Base-by-base conservation (phyloP, 805 yeast genomes). In the Zygosaccharomyces bisporus region DNA sequence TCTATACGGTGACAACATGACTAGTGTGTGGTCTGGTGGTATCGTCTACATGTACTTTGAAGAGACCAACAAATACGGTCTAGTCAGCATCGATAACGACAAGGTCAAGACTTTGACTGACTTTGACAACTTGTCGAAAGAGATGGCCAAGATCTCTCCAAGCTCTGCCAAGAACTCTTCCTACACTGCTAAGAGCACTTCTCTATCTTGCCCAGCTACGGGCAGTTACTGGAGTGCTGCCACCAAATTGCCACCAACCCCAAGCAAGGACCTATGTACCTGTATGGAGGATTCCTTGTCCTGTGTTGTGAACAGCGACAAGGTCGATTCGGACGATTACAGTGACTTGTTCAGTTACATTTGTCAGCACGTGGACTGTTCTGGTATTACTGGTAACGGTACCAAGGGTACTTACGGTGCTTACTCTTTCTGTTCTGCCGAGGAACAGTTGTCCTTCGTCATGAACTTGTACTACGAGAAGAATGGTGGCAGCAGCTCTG, bases 1-100 rank as follows among this genome's bases (percentile, higher is more conserved):
- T 47, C 59, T 85, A 31, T 85, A 75, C 69, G 71, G 81, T 52
- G 62, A 64, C 40, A 71, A 83, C 31, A 85, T 85, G 95, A 83
- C 89, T 52, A 83, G 75, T 64, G 83, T 83, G 49, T 85, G 91
- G 93, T 84, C 91, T 40, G 91, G 95, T 70, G 95, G 91, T 77
- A 84, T 85, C 60, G 91, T 84, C 44, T 85, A 83, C 72, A 80
- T 84, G 90, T 85, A 84, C 71, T 85, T 79, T 69, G 75, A 85
- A 71, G 91, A 85, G 71, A 70, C 69, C 44, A 84, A 84, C 70
- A 66, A 83, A 57, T 84, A 83, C 60, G 91, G 95, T 71, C 74
- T 84, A 61, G 90, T 84, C 43, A 52, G 77, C 43, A 66, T 80
- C 50, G 68, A 66, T 42, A 69, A 68, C 51, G 64, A 62, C 53